phyloP scores from a whole-genome alignment of 805 yeast genomes.

The Suhomyces emberorum region DNA sequence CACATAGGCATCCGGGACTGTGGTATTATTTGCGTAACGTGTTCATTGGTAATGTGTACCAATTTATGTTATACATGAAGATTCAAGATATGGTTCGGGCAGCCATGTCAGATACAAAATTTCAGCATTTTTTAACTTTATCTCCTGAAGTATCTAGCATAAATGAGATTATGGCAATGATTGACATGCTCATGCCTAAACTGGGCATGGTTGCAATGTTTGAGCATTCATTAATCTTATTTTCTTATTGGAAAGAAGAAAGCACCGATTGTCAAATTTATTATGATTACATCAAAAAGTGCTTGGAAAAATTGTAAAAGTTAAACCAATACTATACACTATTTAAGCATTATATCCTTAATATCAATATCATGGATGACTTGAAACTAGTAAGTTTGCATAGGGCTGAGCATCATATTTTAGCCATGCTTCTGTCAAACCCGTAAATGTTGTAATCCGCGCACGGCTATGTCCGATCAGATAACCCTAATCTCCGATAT shows the following conservation, averaged over 20 bases:
- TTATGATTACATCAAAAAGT: constrained; percentile 20
- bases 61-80: constrained; percentile 29
- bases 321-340: neutral
- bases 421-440: too few species aligned
- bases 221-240: constrained; percentile 28
- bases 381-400: too few species aligned
- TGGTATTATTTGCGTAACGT: constrained; percentile 37
- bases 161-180: constrained; percentile 8
- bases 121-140: constrained; percentile 1
- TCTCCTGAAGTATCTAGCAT: constrained; percentile 1
- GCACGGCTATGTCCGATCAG: too few species aligned
- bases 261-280: constrained; percentile 30
- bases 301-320: constrained; percentile 14
- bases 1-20: constrained; percentile 39
- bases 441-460: too few species aligned
- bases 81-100: constrained; percentile 19
- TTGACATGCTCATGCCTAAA: constrained; percentile 12
- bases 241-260: constrained; percentile 36
- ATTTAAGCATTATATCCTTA: too few species aligned
- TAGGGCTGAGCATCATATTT: too few species aligned
- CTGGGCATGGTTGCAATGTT: constrained; percentile 14
- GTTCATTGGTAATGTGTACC: constrained; percentile 27
- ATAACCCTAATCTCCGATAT: constrained; percentile 6
- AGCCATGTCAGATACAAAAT: constrained; percentile 11
- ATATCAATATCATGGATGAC: too few species aligned